Conservation (phyloP, 257 asterid genomes). For the Rubia yunnanensis region DNA sequence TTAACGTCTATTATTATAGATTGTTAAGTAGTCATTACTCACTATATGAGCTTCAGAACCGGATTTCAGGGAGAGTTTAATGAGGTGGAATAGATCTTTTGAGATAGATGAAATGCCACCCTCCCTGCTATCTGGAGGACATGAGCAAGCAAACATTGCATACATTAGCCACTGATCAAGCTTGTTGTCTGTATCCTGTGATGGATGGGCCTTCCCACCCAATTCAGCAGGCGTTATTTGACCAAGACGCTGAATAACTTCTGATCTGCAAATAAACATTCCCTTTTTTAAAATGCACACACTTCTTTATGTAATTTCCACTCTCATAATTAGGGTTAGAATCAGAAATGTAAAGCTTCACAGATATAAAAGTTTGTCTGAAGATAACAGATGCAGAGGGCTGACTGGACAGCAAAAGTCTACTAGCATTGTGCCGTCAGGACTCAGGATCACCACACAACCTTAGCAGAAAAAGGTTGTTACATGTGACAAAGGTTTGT, state of each 20-base stretch:
- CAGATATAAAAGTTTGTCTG: not conserved
- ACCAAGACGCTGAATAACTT: constrained; percentile 92
- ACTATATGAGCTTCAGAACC: constrained; percentile 88
- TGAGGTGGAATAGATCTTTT: constrained; percentile 90
- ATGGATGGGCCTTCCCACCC: constrained; percentile 96
- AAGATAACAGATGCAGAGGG: constrained; percentile 1
- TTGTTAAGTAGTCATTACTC: constrained; percentile 32
- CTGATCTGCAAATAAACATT: constrained; percentile 55
- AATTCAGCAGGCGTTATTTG: constrained; percentile 83
- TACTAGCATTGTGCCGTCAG: not conserved
- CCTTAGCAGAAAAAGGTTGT: not conserved
- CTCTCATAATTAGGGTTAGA: not conserved
- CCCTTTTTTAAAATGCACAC: not conserved
- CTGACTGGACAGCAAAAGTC: not conserved
- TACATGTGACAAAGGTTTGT: not conserved
- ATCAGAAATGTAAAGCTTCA: not conserved
- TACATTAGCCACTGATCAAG: constrained; percentile 98
- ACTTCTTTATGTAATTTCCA: not conserved
- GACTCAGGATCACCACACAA: not conserved
- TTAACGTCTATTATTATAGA: not conserved
- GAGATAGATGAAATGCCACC: constrained; percentile 80
- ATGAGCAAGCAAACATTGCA: constrained; percentile 95
- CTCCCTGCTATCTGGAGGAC: constrained; percentile 81
- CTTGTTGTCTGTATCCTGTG: constrained; percentile 92
- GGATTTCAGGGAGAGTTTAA: constrained; percentile 88